Conservation (phyloP, 495 filamentous ascomycete genomes). For the Evansstolkia leycettana region DNA sequence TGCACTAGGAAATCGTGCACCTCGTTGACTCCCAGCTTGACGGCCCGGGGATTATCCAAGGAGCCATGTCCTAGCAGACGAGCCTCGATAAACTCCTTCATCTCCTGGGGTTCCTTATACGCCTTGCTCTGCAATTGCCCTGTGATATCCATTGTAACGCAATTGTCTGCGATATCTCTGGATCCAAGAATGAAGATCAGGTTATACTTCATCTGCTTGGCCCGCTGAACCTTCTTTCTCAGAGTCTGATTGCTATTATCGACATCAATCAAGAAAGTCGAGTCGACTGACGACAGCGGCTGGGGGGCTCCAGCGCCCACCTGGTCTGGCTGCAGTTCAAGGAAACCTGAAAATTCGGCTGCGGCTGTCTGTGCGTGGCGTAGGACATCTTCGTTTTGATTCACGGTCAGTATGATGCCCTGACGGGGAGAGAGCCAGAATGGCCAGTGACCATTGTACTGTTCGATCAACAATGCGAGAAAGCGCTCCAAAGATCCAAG, state of each 20-base stretch:
- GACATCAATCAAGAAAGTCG: slow-evolving; percentile 55
- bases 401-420: slow-evolving; percentile 65
- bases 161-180: slow-evolving; percentile 32
- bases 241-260: slow-evolving; percentile 53
- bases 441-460: slow-evolving; percentile 71
- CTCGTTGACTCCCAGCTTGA: slow-evolving; percentile 23
- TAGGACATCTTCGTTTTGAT: slow-evolving; percentile 46
- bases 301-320: slow-evolving; percentile 13
- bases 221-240: slow-evolving; percentile 56
- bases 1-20: slow-evolving; percentile 29
- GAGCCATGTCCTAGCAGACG: slow-evolving; percentile 17
- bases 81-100: slow-evolving; percentile 19
- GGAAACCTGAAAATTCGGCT: slow-evolving; percentile 23
- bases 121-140: slow-evolving; percentile 33
- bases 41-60: slow-evolving; percentile 24
- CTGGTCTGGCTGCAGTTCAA: slow-evolving; percentile 11
- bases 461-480: slow-evolving; percentile 77
- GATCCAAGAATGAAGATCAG: slow-evolving; percentile 63
- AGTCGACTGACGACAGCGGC: slow-evolving; percentile 25
- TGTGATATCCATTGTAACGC: slow-evolving; percentile 33
- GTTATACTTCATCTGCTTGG: slow-evolving; percentile 62
- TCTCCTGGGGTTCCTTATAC: slow-evolving; percentile 14
- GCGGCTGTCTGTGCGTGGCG: slow-evolving; percentile 39
- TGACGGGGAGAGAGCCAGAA: slow-evolving; percentile 88
- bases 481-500: slow-evolving; percentile 80